Base-by-base conservation (phyloP, 208 protist genomes). In the Crithidia fasciculata region DNA sequence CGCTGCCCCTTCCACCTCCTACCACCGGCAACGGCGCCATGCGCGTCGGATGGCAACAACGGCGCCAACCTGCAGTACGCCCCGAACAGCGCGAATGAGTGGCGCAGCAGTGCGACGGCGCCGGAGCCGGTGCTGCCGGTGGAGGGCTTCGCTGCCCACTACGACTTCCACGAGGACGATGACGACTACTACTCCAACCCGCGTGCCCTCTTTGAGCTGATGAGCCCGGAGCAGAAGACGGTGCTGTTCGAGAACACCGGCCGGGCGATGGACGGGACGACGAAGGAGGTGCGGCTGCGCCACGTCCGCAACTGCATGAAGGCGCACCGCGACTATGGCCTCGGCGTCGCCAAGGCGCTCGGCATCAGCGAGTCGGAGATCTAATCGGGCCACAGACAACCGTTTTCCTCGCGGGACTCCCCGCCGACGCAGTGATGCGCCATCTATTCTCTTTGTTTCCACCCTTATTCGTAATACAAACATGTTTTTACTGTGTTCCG, bases 1-100 rank as follows among this genome's bases (percentile, higher is more conserved):
- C 65, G 43, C 52, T 59, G 49, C 50, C 66, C 68, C 55, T 45
- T 82, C 19, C 62, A 81, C n/a, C 49, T 50, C 69, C 65, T 72
- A 92, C 43, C 85, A 93, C 54, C 73, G n/a, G 86, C 67, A 86
- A 91, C 58, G 87, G 87, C 55, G 44, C 50, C 8, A 86, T 89
- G 84, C 49, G 45, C 61, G 39, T 79, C 39, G 69, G n/a, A 79
- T 49, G 72, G 52, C 45, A 94, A 88, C 53, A 74, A 69, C 65
- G 76, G 70, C 54, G 45, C 43, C 50, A 57, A 43, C 56, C 72
- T 81, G 39, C 88, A 94, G 58, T 93, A 93, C 75, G 66, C 84
- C 43, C 88, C 89, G 56, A 93, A 91, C 69, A 74, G 67, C 16
- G 66, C 85, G 16, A 37, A 19, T 52, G 82, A 61, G 45, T 61